These are phyloP conservation scores for Colletotrichum sp. DNA, from an alignment of 2,329 filamentous ascomycete species.

Conservation along the genomic window DNA sequence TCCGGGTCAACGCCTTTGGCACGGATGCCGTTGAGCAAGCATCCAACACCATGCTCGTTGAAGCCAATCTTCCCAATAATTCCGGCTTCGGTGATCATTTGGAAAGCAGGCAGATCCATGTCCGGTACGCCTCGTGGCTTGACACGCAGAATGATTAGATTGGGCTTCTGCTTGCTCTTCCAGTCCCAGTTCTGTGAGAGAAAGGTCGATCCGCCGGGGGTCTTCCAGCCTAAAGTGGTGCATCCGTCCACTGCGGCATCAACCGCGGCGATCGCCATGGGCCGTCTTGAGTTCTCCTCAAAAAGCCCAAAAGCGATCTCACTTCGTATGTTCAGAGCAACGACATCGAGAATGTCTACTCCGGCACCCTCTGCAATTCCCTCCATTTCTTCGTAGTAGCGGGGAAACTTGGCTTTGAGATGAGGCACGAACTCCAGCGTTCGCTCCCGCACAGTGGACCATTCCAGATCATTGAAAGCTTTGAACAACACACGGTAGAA, in stretches of 20 bases:
- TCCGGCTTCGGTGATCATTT: slow-evolving; percentile 64
- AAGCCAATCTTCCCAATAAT: slow-evolving; percentile 71
- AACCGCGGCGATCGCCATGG: background rate
- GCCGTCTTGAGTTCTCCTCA: background rate
- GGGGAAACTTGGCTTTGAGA: background rate
- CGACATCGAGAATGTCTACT: background rate
- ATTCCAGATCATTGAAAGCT: background rate
- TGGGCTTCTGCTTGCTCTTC: background rate
- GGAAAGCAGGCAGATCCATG: slow-evolving; percentile 45
- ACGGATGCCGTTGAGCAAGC: background rate
- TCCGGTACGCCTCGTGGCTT: background rate
- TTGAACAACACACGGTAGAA: background rate
- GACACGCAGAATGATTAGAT: background rate
- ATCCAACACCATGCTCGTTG: slow-evolving; percentile 61
- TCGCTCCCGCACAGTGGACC: background rate
- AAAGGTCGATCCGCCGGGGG: background rate
- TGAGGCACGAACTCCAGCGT: background rate
- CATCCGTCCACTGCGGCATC: background rate
- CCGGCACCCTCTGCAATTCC: background rate
- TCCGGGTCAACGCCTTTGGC: background rate
- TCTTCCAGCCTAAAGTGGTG: background rate
- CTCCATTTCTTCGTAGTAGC: background rate
- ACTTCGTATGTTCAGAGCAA: background rate
- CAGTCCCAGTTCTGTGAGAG: background rate
- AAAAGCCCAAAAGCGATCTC: background rate